phyloP scores from a whole-genome alignment of 1,284 basidiomycete species.

The Leccinum insolens region DNA sequence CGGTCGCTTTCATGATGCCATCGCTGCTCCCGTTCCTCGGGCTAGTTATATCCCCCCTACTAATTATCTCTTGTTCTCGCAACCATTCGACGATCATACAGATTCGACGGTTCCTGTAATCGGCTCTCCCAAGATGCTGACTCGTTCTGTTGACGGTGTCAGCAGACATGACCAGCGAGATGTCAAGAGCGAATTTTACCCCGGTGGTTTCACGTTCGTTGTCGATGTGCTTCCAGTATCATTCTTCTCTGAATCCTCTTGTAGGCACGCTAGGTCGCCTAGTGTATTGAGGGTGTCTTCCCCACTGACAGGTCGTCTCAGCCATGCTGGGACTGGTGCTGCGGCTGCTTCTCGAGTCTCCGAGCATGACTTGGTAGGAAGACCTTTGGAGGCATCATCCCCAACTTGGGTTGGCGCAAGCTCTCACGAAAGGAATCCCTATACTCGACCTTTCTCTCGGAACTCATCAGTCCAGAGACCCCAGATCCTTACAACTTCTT shows the following conservation, averaged over 20 bases:
- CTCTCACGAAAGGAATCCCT: slow-evolving; percentile 18
- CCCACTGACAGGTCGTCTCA: slow-evolving; percentile 10
- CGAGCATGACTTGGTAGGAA: not conserved
- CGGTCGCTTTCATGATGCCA: not conserved
- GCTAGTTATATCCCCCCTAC: slow-evolving; percentile 22
- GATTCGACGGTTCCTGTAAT: not conserved
- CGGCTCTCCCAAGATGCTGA: not conserved
- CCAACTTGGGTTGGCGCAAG: slow-evolving; percentile 1
- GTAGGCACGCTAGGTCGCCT: slow-evolving; percentile 12
- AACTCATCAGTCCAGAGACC: not conserved
- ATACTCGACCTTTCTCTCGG: slow-evolving; percentile 4
- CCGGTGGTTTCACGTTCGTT: slow-evolving; percentile 17
- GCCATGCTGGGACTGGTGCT: not conserved
- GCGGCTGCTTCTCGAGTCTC: not conserved
- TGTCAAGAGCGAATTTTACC: slow-evolving; percentile 1
- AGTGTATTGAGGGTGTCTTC: slow-evolving; percentile 16
- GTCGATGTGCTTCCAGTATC: not conserved
- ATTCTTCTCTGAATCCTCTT: slow-evolving; percentile 9
- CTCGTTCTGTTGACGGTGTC: not conserved
- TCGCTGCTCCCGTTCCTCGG: slow-evolving; percentile 5
- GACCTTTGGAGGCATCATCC: not conserved
- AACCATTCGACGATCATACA: slow-evolving; percentile 13
- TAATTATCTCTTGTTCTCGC: slow-evolving; percentile 16
- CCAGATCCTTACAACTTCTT: not conserved
- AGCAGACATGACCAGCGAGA: slow-evolving; percentile 2